Evolutionary conservation across 108 stramenopile genomes (phyloP).

Genomic region (Epipyxis sp.): DNA sequence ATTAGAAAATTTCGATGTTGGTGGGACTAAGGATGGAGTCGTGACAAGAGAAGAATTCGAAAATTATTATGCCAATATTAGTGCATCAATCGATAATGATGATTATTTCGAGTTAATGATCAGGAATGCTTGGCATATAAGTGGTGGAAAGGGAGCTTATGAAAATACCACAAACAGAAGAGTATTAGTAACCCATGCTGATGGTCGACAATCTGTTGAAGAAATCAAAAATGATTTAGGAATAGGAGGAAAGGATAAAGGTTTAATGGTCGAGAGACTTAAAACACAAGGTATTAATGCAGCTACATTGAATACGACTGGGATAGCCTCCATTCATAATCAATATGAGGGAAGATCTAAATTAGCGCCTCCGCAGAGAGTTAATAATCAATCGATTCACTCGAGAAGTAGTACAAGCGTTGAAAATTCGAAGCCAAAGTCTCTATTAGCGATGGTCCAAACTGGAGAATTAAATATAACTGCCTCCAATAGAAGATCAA

Average conservation of each 20-base stretch:
- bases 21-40: conserved; percentile 50
- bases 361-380: no score
- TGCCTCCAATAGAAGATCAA: no score
- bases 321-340: no score
- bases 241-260: conserved; percentile 35
- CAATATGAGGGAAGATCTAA: no score
- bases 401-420: no score
- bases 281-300: conserved; percentile 4
- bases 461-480: no score
- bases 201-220: conserved; percentile 54
- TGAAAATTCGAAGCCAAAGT: no score
- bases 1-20: conserved; percentile 52
- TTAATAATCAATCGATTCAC: no score
- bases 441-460: no score
- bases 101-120: conserved; percentile 69
- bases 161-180: conserved; percentile 46
- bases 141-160: conserved; percentile 49
- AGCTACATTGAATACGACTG: no score
- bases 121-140: conserved; percentile 53
- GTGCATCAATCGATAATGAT: conserved; percentile 54
- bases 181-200: conserved; percentile 54
- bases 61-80: conserved; percentile 59
- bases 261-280: conserved; percentile 25
- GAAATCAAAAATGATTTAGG: conserved; percentile 52
- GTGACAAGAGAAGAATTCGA: conserved; percentile 58